These are phyloP conservation scores for Ochetophila trinervis DNA, from an alignment of 306 rosid genomes.

Conservation along the genomic window DNA sequence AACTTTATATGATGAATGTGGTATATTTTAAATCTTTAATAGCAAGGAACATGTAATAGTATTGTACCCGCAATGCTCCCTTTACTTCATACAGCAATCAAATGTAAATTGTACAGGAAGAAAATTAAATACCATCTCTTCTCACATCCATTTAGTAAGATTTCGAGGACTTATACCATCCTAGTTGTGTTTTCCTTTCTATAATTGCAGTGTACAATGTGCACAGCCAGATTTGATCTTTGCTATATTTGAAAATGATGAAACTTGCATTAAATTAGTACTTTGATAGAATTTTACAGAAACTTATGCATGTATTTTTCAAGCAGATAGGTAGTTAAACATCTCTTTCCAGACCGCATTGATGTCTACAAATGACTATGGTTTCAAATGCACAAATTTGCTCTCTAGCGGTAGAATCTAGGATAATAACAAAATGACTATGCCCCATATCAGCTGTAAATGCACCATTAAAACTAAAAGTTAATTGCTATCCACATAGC, in stretches of 20 bases:
- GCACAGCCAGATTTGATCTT: not conserved
- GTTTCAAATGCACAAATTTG: too few relatives aligned
- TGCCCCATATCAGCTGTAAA: too few relatives aligned
- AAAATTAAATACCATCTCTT: slow-evolving; percentile 17
- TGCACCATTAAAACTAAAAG: not conserved
- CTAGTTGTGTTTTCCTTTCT: not conserved
- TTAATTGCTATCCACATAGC: not conserved
- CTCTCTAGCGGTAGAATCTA: too few relatives aligned
- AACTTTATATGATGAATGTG: slow-evolving; percentile 28
- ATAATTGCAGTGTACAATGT: slow-evolving; percentile 1
- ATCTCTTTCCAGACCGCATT: too few relatives aligned
- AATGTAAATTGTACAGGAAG: slow-evolving; percentile 6
- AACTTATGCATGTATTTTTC: too few relatives aligned
- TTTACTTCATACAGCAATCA: slow-evolving; percentile 6
- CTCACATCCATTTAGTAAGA: too few relatives aligned
- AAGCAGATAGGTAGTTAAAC: too few relatives aligned
- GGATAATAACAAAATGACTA: too few relatives aligned
- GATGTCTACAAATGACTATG: too few relatives aligned
- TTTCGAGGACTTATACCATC: too few relatives aligned
- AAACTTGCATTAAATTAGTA: not conserved
- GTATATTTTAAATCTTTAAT: not conserved
- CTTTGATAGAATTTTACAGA: too few relatives aligned
- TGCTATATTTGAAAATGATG: not conserved
- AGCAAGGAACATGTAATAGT: not conserved
- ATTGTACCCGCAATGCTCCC: slow-evolving; percentile 14